Conservation (phyloP, 2,329 filamentous ascomycete genomes). For the Aspergillus spinulosporus region DNA sequence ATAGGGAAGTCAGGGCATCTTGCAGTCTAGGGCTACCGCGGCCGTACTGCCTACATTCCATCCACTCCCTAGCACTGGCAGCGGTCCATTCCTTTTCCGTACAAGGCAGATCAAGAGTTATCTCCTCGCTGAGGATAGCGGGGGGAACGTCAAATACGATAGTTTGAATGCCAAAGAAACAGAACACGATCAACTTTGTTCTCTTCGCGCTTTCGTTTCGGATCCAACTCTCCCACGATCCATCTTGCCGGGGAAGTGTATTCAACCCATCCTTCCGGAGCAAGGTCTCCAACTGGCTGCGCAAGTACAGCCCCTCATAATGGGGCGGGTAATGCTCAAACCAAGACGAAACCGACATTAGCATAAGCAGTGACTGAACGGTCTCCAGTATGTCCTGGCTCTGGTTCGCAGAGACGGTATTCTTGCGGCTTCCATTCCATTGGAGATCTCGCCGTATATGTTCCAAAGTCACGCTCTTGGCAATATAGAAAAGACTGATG, state of each 20-base stretch:
- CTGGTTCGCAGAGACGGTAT: slow-evolving; percentile 7
- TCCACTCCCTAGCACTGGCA: slow-evolving; percentile 25
- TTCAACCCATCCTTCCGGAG: slow-evolving; percentile 32
- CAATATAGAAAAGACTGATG: slow-evolving; percentile 33
- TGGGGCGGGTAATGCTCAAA: slow-evolving; percentile 35
- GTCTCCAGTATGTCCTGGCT: slow-evolving; percentile 32
- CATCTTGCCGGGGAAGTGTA: slow-evolving; percentile 29
- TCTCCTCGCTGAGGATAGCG: slow-evolving; percentile 34
- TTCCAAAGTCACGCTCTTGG: slow-evolving; percentile 35
- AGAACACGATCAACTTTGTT: slow-evolving; percentile 36
- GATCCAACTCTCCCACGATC: slow-evolving; percentile 37
- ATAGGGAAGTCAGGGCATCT: slow-evolving; percentile 30
- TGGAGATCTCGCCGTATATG: slow-evolving; percentile 33
- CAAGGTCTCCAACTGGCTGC: slow-evolving; percentile 33
- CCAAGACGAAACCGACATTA: slow-evolving; percentile 34
- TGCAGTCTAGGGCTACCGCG: slow-evolving; percentile 31
- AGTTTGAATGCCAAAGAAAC: slow-evolving; percentile 39
- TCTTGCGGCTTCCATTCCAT: slow-evolving; percentile 15
- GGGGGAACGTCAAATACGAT: slow-evolving; percentile 39
- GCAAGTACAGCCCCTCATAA: slow-evolving; percentile 31
- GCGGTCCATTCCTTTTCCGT: slow-evolving; percentile 38
- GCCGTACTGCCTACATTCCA: slow-evolving; percentile 25
- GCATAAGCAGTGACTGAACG: slow-evolving; percentile 30
- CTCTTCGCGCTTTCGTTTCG: slow-evolving; percentile 33
- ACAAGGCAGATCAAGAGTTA: slow-evolving; percentile 34